phyloP scores from a whole-genome alignment of 2,329 filamentous ascomycete species.

The Cytospora schulzeri region DNA sequence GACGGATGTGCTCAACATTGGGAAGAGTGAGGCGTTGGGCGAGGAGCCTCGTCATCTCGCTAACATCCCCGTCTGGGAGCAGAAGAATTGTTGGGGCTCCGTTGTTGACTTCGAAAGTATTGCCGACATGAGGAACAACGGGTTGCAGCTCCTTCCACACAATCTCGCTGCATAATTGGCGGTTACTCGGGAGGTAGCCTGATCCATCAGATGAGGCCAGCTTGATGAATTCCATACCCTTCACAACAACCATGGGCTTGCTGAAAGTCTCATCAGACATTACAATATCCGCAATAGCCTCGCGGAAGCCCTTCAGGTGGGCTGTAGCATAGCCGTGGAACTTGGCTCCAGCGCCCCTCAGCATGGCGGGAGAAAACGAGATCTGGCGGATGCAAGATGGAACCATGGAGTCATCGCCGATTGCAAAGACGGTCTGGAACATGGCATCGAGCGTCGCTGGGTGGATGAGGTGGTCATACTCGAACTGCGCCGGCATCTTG shows the following conservation, averaged over 20 bases:
- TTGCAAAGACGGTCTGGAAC: slow-evolving; percentile 54
- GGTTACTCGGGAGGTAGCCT: slow-evolving; percentile 51
- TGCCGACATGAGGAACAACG: slow-evolving; percentile 34
- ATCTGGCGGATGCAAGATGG: slow-evolving; percentile 49
- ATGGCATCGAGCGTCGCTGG: slow-evolving; percentile 59
- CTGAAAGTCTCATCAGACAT: slow-evolving; percentile 43
- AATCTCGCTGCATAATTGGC: slow-evolving; percentile 52
- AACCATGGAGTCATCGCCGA: slow-evolving; percentile 51
- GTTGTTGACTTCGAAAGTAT: slow-evolving; percentile 30
- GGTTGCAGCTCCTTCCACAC: slow-evolving; percentile 44
- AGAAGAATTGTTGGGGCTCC: slow-evolving; percentile 37
- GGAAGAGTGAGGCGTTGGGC: slow-evolving; percentile 26
- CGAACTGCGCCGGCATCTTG: slow-evolving; percentile 55
- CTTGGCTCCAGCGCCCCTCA: slow-evolving; percentile 35
- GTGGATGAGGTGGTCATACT: slow-evolving; percentile 59
- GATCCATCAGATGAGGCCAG: slow-evolving; percentile 36
- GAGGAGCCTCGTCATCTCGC: background rate
- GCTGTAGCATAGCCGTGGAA: slow-evolving; percentile 48
- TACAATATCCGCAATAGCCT: slow-evolving; percentile 46
- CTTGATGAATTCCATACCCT: slow-evolving; percentile 48
- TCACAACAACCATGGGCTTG: slow-evolving; percentile 44
- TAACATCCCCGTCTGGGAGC: slow-evolving; percentile 18
- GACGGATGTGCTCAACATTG: slow-evolving; percentile 36
- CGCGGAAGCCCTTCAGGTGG: slow-evolving; percentile 38
- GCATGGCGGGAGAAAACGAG: slow-evolving; percentile 46